phyloP scores from a whole-genome alignment of 2,329 filamentous ascomycete genomes.

The Coniochaeta sp. region DNA sequence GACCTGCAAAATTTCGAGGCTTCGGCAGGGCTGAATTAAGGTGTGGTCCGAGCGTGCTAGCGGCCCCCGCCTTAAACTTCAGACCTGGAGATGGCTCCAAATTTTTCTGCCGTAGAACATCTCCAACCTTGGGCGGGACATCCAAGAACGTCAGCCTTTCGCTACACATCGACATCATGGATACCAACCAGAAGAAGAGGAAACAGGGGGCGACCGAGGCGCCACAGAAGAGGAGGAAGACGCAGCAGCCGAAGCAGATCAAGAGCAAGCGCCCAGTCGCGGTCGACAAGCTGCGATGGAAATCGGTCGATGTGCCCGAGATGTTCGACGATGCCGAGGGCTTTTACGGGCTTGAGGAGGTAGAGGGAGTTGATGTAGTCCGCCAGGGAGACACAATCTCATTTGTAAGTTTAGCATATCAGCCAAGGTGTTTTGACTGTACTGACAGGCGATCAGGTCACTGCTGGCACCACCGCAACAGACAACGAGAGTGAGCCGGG shows the following conservation, averaged over 20 bases:
- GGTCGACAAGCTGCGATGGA: slow-evolving; percentile 47
- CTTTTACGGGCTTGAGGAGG: slow-evolving; percentile 86
- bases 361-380: slow-evolving; percentile 85
- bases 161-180: slow-evolving; percentile 5
- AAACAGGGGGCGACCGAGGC: slow-evolving; percentile 12
- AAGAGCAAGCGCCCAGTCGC: slow-evolving; percentile 35
- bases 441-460: slow-evolving; percentile 18
- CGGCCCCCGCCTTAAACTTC: neutral
- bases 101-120: neutral
- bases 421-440: neutral
- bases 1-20: slow-evolving; percentile 1
- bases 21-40: slow-evolving; percentile 23
- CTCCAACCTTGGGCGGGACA: neutral
- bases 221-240: slow-evolving; percentile 18
- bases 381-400: slow-evolving; percentile 52
- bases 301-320: slow-evolving; percentile 60
- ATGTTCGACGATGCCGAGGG: slow-evolving; percentile 85
- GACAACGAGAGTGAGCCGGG: slow-evolving; percentile 17
- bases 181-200: slow-evolving; percentile 16
- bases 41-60: slow-evolving; percentile 18
- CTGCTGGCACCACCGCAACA: slow-evolving; percentile 10
- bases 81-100: neutral
- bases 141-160: neutral
- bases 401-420: slow-evolving; percentile 36
- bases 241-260: slow-evolving; percentile 10